Conservation (phyloP, 1,139 yeast species). For the Geotrichum restrictum region DNA sequence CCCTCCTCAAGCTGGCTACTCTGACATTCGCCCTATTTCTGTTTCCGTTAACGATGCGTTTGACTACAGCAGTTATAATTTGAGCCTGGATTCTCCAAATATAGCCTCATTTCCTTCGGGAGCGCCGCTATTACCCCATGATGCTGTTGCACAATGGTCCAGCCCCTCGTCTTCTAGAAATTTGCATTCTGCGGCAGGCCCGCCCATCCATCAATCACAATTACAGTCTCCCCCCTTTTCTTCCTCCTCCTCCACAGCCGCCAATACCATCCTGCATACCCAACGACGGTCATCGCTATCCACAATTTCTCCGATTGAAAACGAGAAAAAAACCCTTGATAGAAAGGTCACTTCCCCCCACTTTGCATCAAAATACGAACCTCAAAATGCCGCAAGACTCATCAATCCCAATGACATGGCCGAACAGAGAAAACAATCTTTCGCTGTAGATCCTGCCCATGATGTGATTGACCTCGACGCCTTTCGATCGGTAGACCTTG, state of each 20-base stretch:
- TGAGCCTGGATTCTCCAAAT: slow-evolving; percentile 10
- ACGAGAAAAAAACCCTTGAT: neutral
- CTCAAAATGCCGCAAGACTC: neutral
- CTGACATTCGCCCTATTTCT: slow-evolving; percentile 27
- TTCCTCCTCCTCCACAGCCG: slow-evolving; percentile 5
- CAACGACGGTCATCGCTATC: slow-evolving; percentile 3
- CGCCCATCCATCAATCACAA: neutral
- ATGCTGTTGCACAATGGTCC: slow-evolving; percentile 9
- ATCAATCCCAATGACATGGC: slow-evolving; percentile 9
- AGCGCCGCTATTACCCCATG: slow-evolving; percentile 10
- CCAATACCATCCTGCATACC: slow-evolving; percentile 13
- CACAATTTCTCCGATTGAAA: slow-evolving; percentile 9
- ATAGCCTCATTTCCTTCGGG: slow-evolving; percentile 9
- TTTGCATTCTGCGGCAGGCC: slow-evolving; percentile 12
- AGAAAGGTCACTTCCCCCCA: neutral
- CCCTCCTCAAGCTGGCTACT: slow-evolving; percentile 3
- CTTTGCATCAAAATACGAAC: slow-evolving; percentile 7
- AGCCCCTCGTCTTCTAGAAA: neutral
- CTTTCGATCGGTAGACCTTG: neutral
- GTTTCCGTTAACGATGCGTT: slow-evolving; percentile 32
- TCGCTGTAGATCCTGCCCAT: slow-evolving; percentile 7
- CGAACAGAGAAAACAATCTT: slow-evolving; percentile 1
- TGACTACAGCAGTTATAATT: slow-evolving; percentile 24
- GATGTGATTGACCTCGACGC: slow-evolving; percentile 7
- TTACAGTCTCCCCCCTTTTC: slow-evolving; percentile 10